These are phyloP conservation scores for Pilaira anomala DNA, from an alignment of 192 early-diverging fungal species.

Conservation along the genomic window DNA sequence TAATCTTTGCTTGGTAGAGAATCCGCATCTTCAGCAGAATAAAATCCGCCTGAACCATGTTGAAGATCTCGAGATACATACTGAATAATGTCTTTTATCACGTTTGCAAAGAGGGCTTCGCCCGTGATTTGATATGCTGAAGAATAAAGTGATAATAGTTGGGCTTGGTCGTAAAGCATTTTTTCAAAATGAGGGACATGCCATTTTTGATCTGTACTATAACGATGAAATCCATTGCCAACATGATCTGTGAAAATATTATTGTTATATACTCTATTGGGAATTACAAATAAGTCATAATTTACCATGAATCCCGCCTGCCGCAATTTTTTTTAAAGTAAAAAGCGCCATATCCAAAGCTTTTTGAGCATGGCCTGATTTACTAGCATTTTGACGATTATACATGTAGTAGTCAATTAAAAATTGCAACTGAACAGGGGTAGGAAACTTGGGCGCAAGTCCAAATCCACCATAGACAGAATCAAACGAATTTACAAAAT, in stretches of 20 bases:
- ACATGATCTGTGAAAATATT: constrained; percentile 37
- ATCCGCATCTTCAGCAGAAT: constrained; percentile 67
- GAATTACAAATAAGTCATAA: not conserved
- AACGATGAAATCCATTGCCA: constrained; percentile 49
- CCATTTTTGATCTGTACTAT: constrained; percentile 38
- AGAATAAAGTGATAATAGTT: constrained; percentile 48
- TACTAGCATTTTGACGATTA: constrained; percentile 8
- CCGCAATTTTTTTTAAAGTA: constrained; percentile 42
- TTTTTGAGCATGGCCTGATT: constrained; percentile 17
- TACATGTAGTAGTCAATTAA: constrained; percentile 46
- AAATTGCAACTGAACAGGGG: constrained; percentile 54
- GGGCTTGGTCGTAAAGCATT: constrained; percentile 72
- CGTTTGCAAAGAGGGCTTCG: constrained; percentile 43
- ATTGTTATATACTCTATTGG: not conserved
- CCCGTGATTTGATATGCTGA: constrained; percentile 47
- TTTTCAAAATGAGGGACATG: constrained; percentile 72
- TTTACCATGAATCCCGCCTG: constrained; percentile 47
- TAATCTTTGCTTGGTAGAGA: constrained; percentile 43
- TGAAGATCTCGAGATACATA: constrained; percentile 54
- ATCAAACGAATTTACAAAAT: constrained; percentile 45
- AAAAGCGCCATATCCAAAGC: constrained; percentile 40
- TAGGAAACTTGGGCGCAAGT: constrained; percentile 61
- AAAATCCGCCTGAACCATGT: constrained; percentile 52
- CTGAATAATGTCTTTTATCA: constrained; percentile 48
- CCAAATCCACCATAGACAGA: constrained; percentile 53